A percentile compares a stretch with the other conserved stretches of the same genome.
Conservation (phyloP, 2,329 filamentous ascomycete species). For the Beauveria sp. region DNA sequence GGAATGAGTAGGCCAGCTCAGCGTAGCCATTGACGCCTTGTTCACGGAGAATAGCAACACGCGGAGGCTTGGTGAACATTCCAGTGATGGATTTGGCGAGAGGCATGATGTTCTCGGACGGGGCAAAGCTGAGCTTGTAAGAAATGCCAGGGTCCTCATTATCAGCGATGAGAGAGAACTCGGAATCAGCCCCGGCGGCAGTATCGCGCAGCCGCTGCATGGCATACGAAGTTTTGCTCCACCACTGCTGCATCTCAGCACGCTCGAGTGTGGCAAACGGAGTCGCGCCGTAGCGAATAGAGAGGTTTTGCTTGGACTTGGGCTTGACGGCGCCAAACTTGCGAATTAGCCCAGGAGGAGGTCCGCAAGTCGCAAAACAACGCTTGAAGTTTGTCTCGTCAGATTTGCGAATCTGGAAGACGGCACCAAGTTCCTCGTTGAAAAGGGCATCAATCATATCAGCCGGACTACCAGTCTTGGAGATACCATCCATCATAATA, state of each 20-base stretch:
- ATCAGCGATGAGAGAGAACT: slow-evolving; percentile 69
- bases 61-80: slow-evolving; percentile 53
- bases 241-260: slow-evolving; percentile 72
- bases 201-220: slow-evolving; percentile 92
- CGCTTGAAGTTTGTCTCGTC: slow-evolving; percentile 80
- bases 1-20: slow-evolving; percentile 98
- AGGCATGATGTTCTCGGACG: slow-evolving; percentile 68
- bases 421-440: slow-evolving; percentile 91
- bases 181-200: slow-evolving; percentile 74
- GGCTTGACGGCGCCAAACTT: slow-evolving; percentile 73
- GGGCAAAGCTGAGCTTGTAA: slow-evolving; percentile 75
- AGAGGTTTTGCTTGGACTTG: slow-evolving; percentile 64
- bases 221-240: slow-evolving; percentile 80
- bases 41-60: slow-evolving; percentile 87
- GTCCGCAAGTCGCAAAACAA: slow-evolving; percentile 85
- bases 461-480: slow-evolving; percentile 52
- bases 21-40: slow-evolving; percentile 92
- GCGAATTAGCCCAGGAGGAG: slow-evolving; percentile 71
- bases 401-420: slow-evolving; percentile 85
- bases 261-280: slow-evolving; percentile 64
- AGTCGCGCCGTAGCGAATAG: slow-evolving; percentile 63
- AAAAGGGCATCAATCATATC: slow-evolving; percentile 73
- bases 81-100: slow-evolving; percentile 36
- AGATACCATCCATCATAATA: slow-evolving; percentile 69
- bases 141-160: slow-evolving; percentile 72